Evolutionary conservation across 73 alveolate species (phyloP), one percentile per base, ranked within the genome.

Genomic region (Paramecium primaurelia): DNA sequence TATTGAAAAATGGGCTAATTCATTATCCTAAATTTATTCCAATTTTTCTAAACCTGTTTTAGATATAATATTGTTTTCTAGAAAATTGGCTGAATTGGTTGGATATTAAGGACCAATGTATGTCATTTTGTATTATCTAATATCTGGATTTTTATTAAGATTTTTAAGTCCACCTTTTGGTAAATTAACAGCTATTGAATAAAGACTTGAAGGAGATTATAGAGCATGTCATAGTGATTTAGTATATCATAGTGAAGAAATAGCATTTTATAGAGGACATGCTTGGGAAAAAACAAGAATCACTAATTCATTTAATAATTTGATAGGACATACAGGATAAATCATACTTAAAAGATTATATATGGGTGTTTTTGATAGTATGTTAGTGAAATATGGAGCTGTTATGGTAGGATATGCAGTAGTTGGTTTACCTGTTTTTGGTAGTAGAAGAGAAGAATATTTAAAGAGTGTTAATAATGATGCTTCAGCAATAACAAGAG

Each of bases 331-430:
- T 77, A 95, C 97, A 64, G 86, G 68, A 69, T 88, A 85, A 6
- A 93, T 96, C 22, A 89, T 97, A 58, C 40, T 86, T 54, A 94
- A 88, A 75, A 93, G 97, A 84, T 89, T 97, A 93, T 93, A 91
- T 86, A 97, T 97, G 99, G 99, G 99, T 12, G 94, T 96, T 58
- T 97, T 95, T 64, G 99, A 97, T 83, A 92, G 98, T 58, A 93
- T 97, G 98, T 95, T 97, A 10, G 98, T 95, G 38, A 97, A 97
- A 93, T 97, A 97, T 83, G 99, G 99, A 22, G 99, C 99, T 2
- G 97, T 96, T 37, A 92, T 97, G 93, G 98, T 96, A 8, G 99
- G 99, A 20, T 97, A 97, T 86, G 95, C 97, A 6, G 97, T 97
- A 22, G 96, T 97, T 18, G 99, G 99, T 18, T 95, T 97, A 28